Conservation (phyloP, 805 yeast genomes). For the Kazachstania viticola region DNA sequence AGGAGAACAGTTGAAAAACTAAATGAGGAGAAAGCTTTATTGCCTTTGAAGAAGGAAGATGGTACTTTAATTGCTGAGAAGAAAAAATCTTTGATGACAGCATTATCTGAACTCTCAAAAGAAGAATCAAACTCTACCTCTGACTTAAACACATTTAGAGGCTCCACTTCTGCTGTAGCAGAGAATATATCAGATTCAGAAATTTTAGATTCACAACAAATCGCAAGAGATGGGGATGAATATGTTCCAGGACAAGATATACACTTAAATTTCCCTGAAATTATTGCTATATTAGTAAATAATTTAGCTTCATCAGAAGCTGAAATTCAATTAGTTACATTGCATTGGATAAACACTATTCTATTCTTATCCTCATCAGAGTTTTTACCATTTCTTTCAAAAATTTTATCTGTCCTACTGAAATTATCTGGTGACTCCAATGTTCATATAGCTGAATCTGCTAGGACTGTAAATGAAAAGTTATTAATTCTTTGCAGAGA, state of each 20-base stretch:
- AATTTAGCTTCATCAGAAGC: constrained; percentile 64
- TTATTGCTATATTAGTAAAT: constrained; percentile 71
- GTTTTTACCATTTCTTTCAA: constrained; percentile 62
- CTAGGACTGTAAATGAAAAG: constrained; percentile 44
- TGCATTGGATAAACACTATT: constrained; percentile 73
- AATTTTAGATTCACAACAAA: background rate
- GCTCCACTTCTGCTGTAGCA: constrained; percentile 14
- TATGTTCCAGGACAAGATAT: constrained; percentile 75
- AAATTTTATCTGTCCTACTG: constrained; percentile 57
- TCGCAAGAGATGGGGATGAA: constrained; percentile 41
- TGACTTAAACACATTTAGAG: too few relatives aligned
- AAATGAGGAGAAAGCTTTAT: constrained; percentile 11
- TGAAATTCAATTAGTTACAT: constrained; percentile 67
- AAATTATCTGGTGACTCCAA: constrained; percentile 47
- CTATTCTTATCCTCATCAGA: constrained; percentile 62
- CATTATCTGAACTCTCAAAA: constrained; percentile 14
- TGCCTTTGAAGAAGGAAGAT: constrained; percentile 20
- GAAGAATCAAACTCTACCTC: constrained; percentile 9
- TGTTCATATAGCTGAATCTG: constrained; percentile 39
- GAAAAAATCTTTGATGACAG: constrained; percentile 21
- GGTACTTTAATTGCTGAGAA: constrained; percentile 24
- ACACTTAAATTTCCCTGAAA: constrained; percentile 64
- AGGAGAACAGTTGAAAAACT: constrained; percentile 9
- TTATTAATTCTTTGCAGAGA: constrained; percentile 37
- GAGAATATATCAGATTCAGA: constrained; percentile 14